Base-by-base conservation (phyloP, 1,139 yeast genomes). In the Spathaspora jeffriesii region DNA sequence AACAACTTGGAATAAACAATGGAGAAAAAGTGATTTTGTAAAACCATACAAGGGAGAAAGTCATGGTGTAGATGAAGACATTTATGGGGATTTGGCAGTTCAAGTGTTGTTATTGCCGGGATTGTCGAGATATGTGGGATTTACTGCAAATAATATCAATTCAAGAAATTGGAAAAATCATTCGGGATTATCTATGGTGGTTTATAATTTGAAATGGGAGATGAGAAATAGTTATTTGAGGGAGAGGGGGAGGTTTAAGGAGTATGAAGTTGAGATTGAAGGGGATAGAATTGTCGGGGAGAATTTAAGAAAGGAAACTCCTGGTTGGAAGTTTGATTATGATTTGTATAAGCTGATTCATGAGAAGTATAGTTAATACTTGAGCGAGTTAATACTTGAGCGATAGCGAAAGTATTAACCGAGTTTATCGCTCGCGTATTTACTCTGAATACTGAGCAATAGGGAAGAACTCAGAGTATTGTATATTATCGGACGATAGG, bases 91-190 rank as follows among this genome's bases (percentile, higher is more conserved):
- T 61, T 66, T 91, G 37, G 73, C 88, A 15, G 93, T 86, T 8
- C 85, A 89, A 9, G 51, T 93, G 7, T 62, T 88, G 17, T 62
- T 92, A 20, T 70, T 92, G 44, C 98, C 98, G 0, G 70, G 81
- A 2, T 69, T 92, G 47, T 73, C 74, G 11, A 56, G 61, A 42
- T 92, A 92, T 59, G 64, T 67, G 21, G 93, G 96, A 1, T 71
- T 76, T 38, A 84, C 66, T 60, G 76, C 87, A 37, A 74, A 87
- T 62, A 92, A 88, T 2, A 67, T 91, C 51, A 81, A 83, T 57
- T 83, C 96, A 1, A 74, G 97, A 47, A 67, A 81, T 1, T 92
- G 97, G 97, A 61, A 72, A 18, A 67, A 65, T 13, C 96, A 89
- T 61, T 85, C 82, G 54, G 96, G 96, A 4, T 76, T 82, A 41